A percentile compares a stretch with the other conserved stretches of the same genome.
Evolutionary conservation across 2,329 filamentous ascomycete species (phyloP).

Genomic region (Orbilia ellipsospora): DNA sequence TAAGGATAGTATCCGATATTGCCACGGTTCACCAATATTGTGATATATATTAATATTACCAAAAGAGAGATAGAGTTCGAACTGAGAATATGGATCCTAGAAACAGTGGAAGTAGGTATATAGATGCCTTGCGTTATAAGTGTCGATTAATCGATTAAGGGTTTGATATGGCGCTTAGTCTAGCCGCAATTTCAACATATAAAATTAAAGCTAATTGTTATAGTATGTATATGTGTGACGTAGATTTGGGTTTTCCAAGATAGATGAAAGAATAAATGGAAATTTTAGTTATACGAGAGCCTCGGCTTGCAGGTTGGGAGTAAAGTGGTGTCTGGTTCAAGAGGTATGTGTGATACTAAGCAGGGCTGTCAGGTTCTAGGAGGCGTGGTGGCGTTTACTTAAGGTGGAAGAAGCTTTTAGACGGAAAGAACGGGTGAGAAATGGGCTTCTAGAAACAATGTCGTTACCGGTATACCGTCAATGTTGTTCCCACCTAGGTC

Average conservation of each 20-base stretch:
- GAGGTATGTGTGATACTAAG: slow-evolving; percentile 31
- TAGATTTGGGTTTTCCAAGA: background rate
- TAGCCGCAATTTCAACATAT: too few relatives aligned
- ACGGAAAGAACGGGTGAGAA: slow-evolving; percentile 17
- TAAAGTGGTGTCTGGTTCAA: slow-evolving; percentile 5
- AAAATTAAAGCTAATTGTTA: background rate
- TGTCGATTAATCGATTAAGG: too few relatives aligned
- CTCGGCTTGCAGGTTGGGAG: slow-evolving; percentile 9
- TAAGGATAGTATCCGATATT: background rate
- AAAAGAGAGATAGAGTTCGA: too few relatives aligned
- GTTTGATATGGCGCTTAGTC: too few relatives aligned
- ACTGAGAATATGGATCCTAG: too few relatives aligned
- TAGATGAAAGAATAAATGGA: slow-evolving; percentile 1
- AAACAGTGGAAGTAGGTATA: too few relatives aligned
- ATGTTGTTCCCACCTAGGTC: slow-evolving; percentile 32
- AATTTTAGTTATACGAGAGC: background rate
- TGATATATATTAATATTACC: too few relatives aligned
- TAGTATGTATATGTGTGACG: background rate
- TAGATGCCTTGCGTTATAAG: too few relatives aligned
- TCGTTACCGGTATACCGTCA: slow-evolving; percentile 25
- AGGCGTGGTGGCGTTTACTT: slow-evolving; percentile 29
- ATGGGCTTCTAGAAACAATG: slow-evolving; percentile 37
- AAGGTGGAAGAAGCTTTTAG: slow-evolving; percentile 21
- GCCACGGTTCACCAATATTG: too few relatives aligned
- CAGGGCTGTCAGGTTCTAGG: slow-evolving; percentile 27